phyloP scores from a whole-genome alignment of 139 green algal genomes.

The Dunaliella primolecta region DNA sequence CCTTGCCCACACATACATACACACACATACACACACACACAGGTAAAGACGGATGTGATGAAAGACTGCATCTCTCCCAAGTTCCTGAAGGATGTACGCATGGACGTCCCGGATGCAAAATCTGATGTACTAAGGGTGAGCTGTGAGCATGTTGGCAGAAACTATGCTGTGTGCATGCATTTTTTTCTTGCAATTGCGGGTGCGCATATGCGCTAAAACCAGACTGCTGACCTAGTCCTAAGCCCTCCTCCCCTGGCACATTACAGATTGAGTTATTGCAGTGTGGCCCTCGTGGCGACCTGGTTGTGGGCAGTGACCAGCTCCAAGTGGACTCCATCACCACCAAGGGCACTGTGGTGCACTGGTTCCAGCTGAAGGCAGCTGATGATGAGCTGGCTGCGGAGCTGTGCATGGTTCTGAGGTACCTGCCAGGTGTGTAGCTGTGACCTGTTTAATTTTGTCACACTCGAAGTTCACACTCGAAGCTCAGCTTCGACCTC shows the following conservation, averaged over 20 bases:
- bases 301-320: constrained; percentile 37
- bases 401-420: constrained; percentile 41
- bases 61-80: constrained; percentile 26
- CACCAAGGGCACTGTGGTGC: constrained; percentile 36
- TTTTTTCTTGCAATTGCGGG: no score
- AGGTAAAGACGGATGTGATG: constrained; percentile 37
- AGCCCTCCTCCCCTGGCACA: no score
- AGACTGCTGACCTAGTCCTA: no score
- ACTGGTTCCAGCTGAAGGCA: constrained; percentile 39
- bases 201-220: no score
- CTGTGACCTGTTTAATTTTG: no score
- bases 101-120: constrained; percentile 21
- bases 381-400: constrained; percentile 17
- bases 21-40: no score
- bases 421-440: constrained; percentile 37
- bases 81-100: constrained; percentile 41
- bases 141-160: no score
- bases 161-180: no score
- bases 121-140: constrained; percentile 27
- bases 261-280: constrained; percentile 45
- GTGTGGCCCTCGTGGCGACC: constrained; percentile 32
- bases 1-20: no score
- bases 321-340: constrained; percentile 27
- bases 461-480: no score
- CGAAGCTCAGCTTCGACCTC: no score